Evolutionary conservation across 2,329 filamentous ascomycete genomes (phyloP).

Genomic region (Dactylella cylindrospora): DNA sequence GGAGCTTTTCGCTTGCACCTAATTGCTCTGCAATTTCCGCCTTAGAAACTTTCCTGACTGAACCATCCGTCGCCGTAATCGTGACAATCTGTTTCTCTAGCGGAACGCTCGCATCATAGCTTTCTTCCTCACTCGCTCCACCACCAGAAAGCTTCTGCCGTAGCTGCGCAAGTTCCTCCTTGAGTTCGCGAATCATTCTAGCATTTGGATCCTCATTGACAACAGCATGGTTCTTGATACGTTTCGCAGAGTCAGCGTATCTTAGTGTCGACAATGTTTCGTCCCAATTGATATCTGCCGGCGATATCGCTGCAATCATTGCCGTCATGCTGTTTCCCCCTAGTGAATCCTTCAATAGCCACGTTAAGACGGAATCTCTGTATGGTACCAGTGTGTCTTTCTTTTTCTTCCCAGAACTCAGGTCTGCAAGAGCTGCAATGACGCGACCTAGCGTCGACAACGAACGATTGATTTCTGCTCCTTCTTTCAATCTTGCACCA

Average conservation of each 20-base stretch:
- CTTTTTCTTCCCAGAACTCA: constrained; percentile 78
- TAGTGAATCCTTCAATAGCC: constrained; percentile 93
- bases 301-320: constrained; percentile 98
- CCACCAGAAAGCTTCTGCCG: constrained; percentile 76
- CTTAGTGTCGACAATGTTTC: constrained; percentile 93
- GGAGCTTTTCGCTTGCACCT: constrained; percentile 81
- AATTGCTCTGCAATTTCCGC: constrained; percentile 97
- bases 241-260: constrained; percentile 95
- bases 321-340: constrained; percentile 99
- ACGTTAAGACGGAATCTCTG: constrained; percentile 93
- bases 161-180: constrained; percentile 85
- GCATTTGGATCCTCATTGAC: constrained; percentile 99
- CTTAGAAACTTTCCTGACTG: constrained; percentile 92
- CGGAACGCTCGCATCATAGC: constrained; percentile 89
- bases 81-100: constrained; percentile 95
- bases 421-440: constrained; percentile 89
- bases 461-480: constrained; percentile 96
- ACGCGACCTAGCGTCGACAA: constrained; percentile 95
- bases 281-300: constrained; percentile 98
- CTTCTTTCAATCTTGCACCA: constrained; percentile 90
- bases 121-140: constrained; percentile 65
- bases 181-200: constrained; percentile 96
- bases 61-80: constrained; percentile 81
- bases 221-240: constrained; percentile 99
- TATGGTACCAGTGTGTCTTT: constrained; percentile 80